phyloP scores from a whole-genome alignment of 2,329 filamentous ascomycete species.

The Lasiodiplodia citricola region DNA sequence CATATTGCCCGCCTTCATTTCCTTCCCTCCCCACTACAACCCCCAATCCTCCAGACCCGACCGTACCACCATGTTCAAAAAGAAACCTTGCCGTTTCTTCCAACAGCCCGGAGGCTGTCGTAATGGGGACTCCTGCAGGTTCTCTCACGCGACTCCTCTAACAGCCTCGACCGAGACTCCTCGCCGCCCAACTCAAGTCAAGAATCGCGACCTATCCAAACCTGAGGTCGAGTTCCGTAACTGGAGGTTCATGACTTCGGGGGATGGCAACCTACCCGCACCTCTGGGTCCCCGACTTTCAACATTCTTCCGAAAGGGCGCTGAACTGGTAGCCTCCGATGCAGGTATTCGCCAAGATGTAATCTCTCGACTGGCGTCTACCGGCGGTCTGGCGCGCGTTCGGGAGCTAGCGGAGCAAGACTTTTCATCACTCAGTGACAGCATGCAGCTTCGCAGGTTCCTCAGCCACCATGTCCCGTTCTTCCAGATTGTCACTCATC shows the following conservation, averaged over 20 bases:
- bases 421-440: not conserved
- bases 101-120: not conserved
- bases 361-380: slow-evolving; percentile 31
- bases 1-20: not conserved
- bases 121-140: not conserved
- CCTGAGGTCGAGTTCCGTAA: slow-evolving; percentile 12
- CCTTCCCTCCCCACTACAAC: not conserved
- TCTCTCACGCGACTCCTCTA: not conserved
- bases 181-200: not conserved
- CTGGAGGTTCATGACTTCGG: slow-evolving; percentile 14
- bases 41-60: too few relatives aligned
- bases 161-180: not conserved
- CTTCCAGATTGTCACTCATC: slow-evolving; percentile 41
- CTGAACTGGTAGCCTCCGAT: slow-evolving; percentile 4
- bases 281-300: slow-evolving; percentile 3
- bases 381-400: slow-evolving; percentile 30
- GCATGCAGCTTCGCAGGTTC: slow-evolving; percentile 3
- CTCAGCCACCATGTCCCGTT: slow-evolving; percentile 27
- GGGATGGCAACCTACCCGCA: not conserved
- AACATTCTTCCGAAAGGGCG: slow-evolving; percentile 6
- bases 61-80: not conserved
- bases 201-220: not conserved
- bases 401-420: slow-evolving; percentile 28
- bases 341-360: slow-evolving; percentile 29
- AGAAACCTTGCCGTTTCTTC: slow-evolving; percentile 3